phyloP scores from a whole-genome alignment of 139 green algal genomes.

The Monoraphidium neglectum region DNA sequence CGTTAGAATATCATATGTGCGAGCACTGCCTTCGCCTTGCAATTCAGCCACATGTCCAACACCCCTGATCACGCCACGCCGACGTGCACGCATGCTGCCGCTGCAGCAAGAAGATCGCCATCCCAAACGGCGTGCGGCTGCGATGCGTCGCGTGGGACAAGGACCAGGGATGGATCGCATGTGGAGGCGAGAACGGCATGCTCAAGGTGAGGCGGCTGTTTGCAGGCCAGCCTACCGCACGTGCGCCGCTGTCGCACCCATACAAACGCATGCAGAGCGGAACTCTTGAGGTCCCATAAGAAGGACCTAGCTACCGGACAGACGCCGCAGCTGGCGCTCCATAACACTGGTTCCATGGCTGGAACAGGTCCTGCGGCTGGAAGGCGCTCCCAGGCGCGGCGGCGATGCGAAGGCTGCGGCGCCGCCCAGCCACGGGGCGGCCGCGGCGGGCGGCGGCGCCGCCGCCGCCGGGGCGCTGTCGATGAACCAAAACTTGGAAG shows the following conservation, averaged over 20 bases:
- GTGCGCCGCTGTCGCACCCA: neutral
- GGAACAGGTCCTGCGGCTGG: slow-evolving; percentile 54
- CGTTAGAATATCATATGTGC: too few species aligned
- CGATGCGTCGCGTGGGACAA: slow-evolving; percentile 76
- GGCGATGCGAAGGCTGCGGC: slow-evolving; percentile 29
- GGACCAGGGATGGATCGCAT: slow-evolving; percentile 77
- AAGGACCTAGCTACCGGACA: neutral
- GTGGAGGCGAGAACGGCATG: slow-evolving; percentile 73
- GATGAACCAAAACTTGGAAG: slow-evolving; percentile 81
- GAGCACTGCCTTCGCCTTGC: too few species aligned
- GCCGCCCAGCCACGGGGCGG: neutral
- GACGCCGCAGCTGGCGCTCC: neutral
- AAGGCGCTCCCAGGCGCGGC: slow-evolving; percentile 45
- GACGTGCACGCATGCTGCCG: neutral
- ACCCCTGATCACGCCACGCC: too few species aligned
- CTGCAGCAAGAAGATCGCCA: slow-evolving; percentile 88
- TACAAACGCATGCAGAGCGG: neutral
- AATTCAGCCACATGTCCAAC: too few species aligned
- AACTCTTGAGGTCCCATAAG: too few species aligned
- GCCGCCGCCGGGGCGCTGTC: slow-evolving; percentile 51
- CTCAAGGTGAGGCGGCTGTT: slow-evolving; percentile 67
- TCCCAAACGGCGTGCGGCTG: slow-evolving; percentile 71
- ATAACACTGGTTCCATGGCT: neutral
- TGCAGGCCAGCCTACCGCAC: neutral
- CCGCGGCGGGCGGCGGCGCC: neutral